These are phyloP conservation scores for Umbelopsis ramanniana DNA, from an alignment of 192 early-diverging fungal species.

Conservation along the genomic window DNA sequence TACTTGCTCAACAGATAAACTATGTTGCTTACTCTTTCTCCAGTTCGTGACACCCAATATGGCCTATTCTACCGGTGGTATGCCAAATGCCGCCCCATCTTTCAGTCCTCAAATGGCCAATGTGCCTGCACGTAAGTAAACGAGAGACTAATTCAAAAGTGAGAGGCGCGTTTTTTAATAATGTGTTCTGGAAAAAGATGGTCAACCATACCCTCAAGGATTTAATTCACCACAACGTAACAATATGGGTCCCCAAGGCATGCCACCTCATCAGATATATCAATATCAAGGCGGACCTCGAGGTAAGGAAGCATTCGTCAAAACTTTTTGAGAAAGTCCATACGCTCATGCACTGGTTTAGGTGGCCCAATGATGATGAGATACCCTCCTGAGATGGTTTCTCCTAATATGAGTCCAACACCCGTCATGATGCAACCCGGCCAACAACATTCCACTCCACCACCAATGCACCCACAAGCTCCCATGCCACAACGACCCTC, in stretches of 20 bases:
- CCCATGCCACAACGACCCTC: constrained; percentile 6
- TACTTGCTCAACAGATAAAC: not conserved
- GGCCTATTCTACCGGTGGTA: constrained; percentile 40
- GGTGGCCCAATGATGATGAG: constrained; percentile 60
- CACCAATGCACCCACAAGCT: constrained; percentile 5
- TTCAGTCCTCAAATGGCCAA: constrained; percentile 57
- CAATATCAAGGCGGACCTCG: constrained; percentile 50
- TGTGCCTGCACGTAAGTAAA: constrained; percentile 48
- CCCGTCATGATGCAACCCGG: constrained; percentile 50
- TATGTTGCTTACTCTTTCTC: constrained; percentile 1
- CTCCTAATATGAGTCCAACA: constrained; percentile 38
- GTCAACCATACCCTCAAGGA: constrained; percentile 53
- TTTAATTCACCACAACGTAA: constrained; percentile 54
- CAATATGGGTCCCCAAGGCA: constrained; percentile 55
- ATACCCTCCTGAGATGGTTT: constrained; percentile 57
- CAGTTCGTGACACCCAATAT: constrained; percentile 45
- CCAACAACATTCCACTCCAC: constrained; percentile 14
- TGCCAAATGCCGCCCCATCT: constrained; percentile 41
- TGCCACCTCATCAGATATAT: constrained; percentile 55
- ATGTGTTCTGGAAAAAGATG: constrained; percentile 23
- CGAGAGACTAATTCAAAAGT: not conserved
- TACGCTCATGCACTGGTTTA: not conserved
- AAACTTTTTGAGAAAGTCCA: not conserved
- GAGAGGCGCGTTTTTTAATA: not conserved
- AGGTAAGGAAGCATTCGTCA: constrained; percentile 31